A percentile compares a stretch with the other conserved stretches of the same genome.
phyloP scores from a whole-genome alignment of 1,284 basidiomycete genomes.

The Papiliotrema flavescens region DNA sequence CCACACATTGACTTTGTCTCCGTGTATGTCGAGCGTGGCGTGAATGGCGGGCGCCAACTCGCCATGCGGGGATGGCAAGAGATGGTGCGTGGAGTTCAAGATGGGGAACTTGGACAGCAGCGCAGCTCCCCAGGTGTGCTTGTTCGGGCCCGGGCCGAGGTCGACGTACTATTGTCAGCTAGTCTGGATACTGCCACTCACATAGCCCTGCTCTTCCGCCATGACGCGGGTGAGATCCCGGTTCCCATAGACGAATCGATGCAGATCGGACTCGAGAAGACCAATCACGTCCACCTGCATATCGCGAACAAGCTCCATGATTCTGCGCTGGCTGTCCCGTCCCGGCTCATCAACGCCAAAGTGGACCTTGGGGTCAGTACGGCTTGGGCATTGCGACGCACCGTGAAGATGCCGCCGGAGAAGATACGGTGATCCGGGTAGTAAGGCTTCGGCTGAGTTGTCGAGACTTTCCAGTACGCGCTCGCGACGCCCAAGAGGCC shows the following conservation, averaged over 20 bases:
- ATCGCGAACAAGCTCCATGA: conserved; percentile 71
- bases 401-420: conserved; percentile 88
- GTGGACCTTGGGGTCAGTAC: conserved; percentile 55
- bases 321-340: conserved; percentile 74
- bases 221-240: conserved; percentile 79
- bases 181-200: conserved; percentile 46
- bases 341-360: conserved; percentile 82
- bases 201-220: conserved; percentile 77
- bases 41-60: conserved; percentile 91
- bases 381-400: conserved; percentile 7
- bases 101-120: conserved; percentile 91
- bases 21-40: conserved; percentile 79
- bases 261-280: conserved; percentile 76
- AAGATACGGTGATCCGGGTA: conserved; percentile 63
- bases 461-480: conserved; percentile 20
- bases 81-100: conserved; percentile 80
- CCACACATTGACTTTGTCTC: conserved; percentile 73
- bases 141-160: conserved; percentile 79
- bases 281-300: conserved; percentile 76
- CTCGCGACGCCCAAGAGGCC: conserved; percentile 13
- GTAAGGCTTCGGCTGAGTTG: conserved; percentile 53
- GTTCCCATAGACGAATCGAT: conserved; percentile 84
- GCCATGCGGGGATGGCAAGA: conserved; percentile 76
- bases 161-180: conserved; percentile 46
- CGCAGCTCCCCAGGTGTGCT: conserved; percentile 87